Base-by-base conservation (phyloP, 306 rosid genomes). In the Casuarina glauca region DNA sequence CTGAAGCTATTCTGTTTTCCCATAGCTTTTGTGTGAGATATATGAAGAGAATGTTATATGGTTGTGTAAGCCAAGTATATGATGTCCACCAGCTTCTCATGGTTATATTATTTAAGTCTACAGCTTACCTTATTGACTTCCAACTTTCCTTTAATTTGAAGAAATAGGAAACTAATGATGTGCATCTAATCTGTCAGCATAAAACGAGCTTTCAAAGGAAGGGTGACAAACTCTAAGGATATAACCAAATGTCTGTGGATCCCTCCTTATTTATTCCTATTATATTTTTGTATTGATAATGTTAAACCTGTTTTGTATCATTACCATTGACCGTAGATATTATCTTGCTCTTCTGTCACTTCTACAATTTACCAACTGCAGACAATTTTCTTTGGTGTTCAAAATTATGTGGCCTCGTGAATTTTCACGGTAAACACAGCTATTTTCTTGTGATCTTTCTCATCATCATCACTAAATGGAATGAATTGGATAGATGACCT, bases 401-500 rank as follows among this genome's bases (percentile, higher is more conserved):
- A 3, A 58, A 38, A 17, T 63, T 63, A 38, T 15, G 41, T 66
- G 13, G 10, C 71, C 20, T 41, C 50, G n/a, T 66, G 5, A 50
- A 66, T 16, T 42, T 41, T 42, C 71, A 61, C 4, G 11, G 71
- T 42, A 2, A 67, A 67, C 51, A 3, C 10, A 12, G 71, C 71
- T 4, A 17, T 4, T 67, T 42, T 16, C 49, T 67, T 42, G 71
- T 38, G 69, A 44, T 38, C 4, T 63, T 63, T 41, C 69, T 15
- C 13, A 19, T 67, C 71, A 49, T 67, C 9, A 6, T 42, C 71
- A 41, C 71, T n/a, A 67, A 6, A 67, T 67, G 49, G 71, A 41
- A 42, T 17, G 42, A 6, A n/a, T 67, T 3, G 32, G 1, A 50
- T 35, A 41, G 6, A 4, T 42, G 16, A 35, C 5, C 69, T 13